Base-by-base conservation (phyloP, 768 basidiomycete genomes). In the Kwoniella sp. region DNA sequence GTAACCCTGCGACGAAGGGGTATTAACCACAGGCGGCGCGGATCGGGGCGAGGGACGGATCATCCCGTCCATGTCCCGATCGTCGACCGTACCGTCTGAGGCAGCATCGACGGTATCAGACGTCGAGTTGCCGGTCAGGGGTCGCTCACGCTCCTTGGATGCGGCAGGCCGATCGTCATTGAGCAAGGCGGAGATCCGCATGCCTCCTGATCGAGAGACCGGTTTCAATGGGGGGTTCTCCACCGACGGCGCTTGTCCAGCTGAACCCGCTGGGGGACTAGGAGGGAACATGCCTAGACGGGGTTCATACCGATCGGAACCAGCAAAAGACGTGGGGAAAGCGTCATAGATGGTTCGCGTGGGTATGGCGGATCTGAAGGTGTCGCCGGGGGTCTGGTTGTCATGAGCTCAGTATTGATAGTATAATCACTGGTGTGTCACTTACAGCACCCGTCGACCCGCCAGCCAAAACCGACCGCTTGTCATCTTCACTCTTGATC, bases 1-100 rank as follows among this genome's bases (percentile, higher is more conserved):
- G n/a, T n/a, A n/a, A n/a, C n/a, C n/a, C n/a, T n/a, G n/a, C n/a
- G 31, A 40, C n/a, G 33, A 27, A 28, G 25, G 27, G 27, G 23
- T 28, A 6, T 22, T 17, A 27, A 36, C 25, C 15, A 26, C 22
- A 31, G 52, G 52, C 15, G 52, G 34, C 10, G 33, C 25, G 7
- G 50, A 42, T 50, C 52, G 45, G 11, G 60, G 56, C 20, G 60
- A 61, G 23, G 60, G 60, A 50, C 56, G 19, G 17, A 50, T 51
- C 41, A 52, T 31, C n/a, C 47, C 60, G 14, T 57, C 54, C 12
- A 45, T 52, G 37, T 62, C 62, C 26, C 54, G 29, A 22, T 69
- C 67, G 17, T 63, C 62, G 9, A 63, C 60, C 3, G 67, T 69
- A 14, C 58, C 65, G 44, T 69, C 67, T 8, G 67, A 69, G 2